A percentile compares a stretch with the other conserved stretches of the same genome.
These are phyloP conservation scores for Picea engelmannii DNA, from an alignment of 83 land plant genomes.

Conservation along the genomic window DNA sequence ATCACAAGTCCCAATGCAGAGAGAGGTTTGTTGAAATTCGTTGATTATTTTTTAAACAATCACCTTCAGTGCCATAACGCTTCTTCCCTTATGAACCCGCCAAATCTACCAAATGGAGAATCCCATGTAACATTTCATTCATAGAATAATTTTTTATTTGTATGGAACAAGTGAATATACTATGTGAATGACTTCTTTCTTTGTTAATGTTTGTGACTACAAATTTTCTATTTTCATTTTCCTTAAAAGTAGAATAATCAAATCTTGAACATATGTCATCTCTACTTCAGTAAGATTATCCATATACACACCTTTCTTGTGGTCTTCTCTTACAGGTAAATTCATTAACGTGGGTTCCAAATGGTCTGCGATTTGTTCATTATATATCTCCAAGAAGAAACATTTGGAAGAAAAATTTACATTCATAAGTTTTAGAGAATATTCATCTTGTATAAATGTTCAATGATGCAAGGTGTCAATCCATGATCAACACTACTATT, in stretches of 20 bases:
- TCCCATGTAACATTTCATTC: too few relatives aligned
- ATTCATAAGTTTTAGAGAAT: constrained; percentile 2
- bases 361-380: constrained; percentile 49
- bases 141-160: constrained; percentile 22
- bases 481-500: constrained; percentile 27
- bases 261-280: constrained; percentile 34
- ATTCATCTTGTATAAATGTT: constrained; percentile 37
- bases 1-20: constrained; percentile 35
- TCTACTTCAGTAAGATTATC: constrained; percentile 47
- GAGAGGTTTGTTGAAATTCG: too few relatives aligned
- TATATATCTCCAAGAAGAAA: constrained; percentile 45
- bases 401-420: constrained; percentile 17
- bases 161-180: constrained; percentile 51
- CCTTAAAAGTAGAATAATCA: constrained; percentile 36
- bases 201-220: constrained; percentile 45
- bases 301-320: constrained; percentile 13
- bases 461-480: constrained; percentile 49
- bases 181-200: constrained; percentile 56
- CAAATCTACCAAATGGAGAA: too few relatives aligned
- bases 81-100: too few relatives aligned
- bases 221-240: constrained; percentile 44
- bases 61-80: too few relatives aligned
- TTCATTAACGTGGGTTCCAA: constrained; percentile 45
- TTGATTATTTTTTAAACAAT: too few relatives aligned
- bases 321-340: constrained; percentile 45